Evolutionary conservation across 2,329 filamentous ascomycete species (phyloP).

Genomic region (Ascochyta clinopodiicola): DNA sequence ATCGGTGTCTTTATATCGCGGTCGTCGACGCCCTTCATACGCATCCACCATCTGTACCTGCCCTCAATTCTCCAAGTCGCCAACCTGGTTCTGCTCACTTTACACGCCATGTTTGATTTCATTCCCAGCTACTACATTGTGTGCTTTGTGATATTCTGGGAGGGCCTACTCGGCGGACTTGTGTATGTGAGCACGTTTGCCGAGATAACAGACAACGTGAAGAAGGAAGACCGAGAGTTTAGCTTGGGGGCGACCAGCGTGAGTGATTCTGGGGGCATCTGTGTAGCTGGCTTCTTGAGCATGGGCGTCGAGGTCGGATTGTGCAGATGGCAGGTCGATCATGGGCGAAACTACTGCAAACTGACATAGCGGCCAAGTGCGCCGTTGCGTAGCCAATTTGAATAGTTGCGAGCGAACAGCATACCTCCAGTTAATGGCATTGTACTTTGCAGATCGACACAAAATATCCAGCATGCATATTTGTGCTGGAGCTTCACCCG

Average conservation of each 20-base stretch:
- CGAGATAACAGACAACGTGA: conserved; percentile 85
- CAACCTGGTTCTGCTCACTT: conserved; percentile 75
- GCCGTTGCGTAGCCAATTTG: neutral
- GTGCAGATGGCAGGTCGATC: conserved; percentile 83
- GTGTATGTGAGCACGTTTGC: conserved; percentile 93
- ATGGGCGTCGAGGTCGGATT: conserved; percentile 82
- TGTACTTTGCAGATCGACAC: no score
- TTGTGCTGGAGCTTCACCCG: neutral
- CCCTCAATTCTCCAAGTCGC: conserved; percentile 81
- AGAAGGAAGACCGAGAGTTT: conserved; percentile 82
- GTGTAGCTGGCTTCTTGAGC: conserved; percentile 81
- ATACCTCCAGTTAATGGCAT: neutral
- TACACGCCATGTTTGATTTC: conserved; percentile 81
- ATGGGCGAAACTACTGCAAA: conserved; percentile 69
- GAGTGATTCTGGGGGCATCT: conserved; percentile 90
- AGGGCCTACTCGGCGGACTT: conserved; percentile 85
- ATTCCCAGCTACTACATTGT: conserved; percentile 87
- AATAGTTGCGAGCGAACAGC: neutral
- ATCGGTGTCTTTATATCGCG: conserved; percentile 93
- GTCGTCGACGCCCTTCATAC: conserved; percentile 85
- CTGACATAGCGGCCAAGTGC: conserved; percentile 6
- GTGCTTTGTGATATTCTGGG: conserved; percentile 89
- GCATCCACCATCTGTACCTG: conserved; percentile 79
- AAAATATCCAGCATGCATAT: neutral
- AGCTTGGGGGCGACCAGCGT: conserved; percentile 89